phyloP scores from a whole-genome alignment of 2,329 filamentous ascomycete species.

The Pseudovirgaria hyperparasitica region DNA sequence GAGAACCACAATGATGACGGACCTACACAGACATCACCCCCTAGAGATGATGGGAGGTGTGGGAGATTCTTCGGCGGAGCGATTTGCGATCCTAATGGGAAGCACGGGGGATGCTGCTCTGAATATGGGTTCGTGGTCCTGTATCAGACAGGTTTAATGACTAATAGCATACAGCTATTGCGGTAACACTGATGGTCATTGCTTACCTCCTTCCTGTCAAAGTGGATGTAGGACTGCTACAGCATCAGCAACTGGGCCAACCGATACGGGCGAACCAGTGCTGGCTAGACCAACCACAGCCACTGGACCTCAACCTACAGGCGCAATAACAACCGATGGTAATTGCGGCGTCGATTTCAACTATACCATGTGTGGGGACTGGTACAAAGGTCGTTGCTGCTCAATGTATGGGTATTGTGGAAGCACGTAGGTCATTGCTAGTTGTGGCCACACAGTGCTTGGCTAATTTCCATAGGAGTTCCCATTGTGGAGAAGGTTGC shows the following conservation, averaged over 20 bases:
- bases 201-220: conserved; percentile 24
- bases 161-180: conserved; percentile 19
- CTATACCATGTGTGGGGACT: conserved; percentile 39
- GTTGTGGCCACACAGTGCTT: no score
- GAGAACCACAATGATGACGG: conserved; percentile 4
- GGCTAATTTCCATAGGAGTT: no score
- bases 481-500: conserved; percentile 45
- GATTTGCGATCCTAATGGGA: conserved; percentile 10
- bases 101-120: conserved; percentile 12
- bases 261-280: conserved; percentile 20
- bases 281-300: conserved; percentile 19
- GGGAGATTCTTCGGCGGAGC: conserved; percentile 14
- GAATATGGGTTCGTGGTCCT: conserved; percentile 8
- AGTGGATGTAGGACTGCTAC: conserved; percentile 20
- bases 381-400: conserved; percentile 41
- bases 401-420: conserved; percentile 46
- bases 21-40: conserved; percentile 4
- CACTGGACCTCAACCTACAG: conserved; percentile 12
- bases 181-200: conserved; percentile 24
- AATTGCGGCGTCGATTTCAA: conserved; percentile 39
- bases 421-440: conserved; percentile 19
- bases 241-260: conserved; percentile 4
- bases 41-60: conserved; percentile 14
- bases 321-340: conserved; percentile 35
- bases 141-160: background rate